Evolutionary conservation across 176 grass and related monocot genomes (phyloP), one percentile per base, ranked within the genome.

Genomic region (Triticum monococcum): DNA sequence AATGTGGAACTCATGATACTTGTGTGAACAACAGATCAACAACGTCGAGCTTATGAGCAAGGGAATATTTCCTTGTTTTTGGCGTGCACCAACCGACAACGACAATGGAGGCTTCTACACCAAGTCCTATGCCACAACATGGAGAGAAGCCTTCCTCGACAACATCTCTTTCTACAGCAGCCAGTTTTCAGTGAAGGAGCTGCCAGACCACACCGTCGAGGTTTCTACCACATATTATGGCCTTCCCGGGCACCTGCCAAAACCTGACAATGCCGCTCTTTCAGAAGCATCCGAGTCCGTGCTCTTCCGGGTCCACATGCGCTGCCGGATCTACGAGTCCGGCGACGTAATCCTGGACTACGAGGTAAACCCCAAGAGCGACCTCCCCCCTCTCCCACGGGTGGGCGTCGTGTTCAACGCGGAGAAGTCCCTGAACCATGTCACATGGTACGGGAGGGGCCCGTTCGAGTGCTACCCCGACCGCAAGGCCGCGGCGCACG

Each of bases 381-480:
- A 96, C 50, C 96, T 98, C 6, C 96, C 96, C 75, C 92, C 93
- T 22, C 90, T 98, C 68, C 92, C 96, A 5, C 93, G 92, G 6
- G 88, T 98, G 5, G 96, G 96, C 46, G 8, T 96, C 4, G 86
- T 94, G 79, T 96, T 98, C 46, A 80, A 88, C 28, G 64, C 82
- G 3, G 92, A 91, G 4, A 92, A 89, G 32, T 92, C 89, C 40
- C 50, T 98, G 86, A 85, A 87, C 75, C 74, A 37, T 11, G 86
- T 92, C 24, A 83, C 68, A 7, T 96, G 93, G 91, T 96, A 96
- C 5, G 96, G 96, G 4, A 89, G 67, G 23, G 96, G 96, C 0
- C 93, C 93, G 25, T 92, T 96, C n/a, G 96, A 98, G 71, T 98
- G 96, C 80, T 98, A 98, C 70, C 93, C 93, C 1, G 96, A 98